Percentiles rank a stretch among this genome's conserved stretches.
These are phyloP conservation scores for Pseudovirgaria hyperparasitica DNA, from an alignment of 2,329 filamentous ascomycete species.

Conservation along the genomic window DNA sequence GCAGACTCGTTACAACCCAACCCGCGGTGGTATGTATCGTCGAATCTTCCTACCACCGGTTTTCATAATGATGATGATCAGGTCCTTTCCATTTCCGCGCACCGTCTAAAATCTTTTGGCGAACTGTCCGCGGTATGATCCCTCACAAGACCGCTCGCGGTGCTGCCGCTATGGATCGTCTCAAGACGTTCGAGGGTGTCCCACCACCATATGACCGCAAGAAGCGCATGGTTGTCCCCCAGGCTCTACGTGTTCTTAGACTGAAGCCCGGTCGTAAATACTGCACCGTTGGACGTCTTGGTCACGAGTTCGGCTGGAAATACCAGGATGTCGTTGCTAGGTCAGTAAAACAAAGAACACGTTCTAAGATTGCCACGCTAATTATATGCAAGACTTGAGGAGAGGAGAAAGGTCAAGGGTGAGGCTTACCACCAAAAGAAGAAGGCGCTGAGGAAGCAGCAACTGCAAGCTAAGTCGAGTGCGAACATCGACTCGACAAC, in stretches of 20 bases:
- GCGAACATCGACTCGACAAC: slow-evolving; percentile 78
- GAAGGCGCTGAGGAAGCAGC: slow-evolving; percentile 87
- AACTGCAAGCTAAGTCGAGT: slow-evolving; percentile 86
- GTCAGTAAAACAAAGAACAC: slow-evolving; percentile 46
- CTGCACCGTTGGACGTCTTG: slow-evolving; percentile 96
- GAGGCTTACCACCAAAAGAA: slow-evolving; percentile 99
- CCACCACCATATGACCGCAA: slow-evolving; percentile 98
- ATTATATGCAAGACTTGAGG: slow-evolving; percentile 64
- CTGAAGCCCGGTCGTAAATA: slow-evolving; percentile 99
- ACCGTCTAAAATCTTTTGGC: slow-evolving; percentile 99
- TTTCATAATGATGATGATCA: slow-evolving; percentile 28
- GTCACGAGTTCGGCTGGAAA: slow-evolving; percentile 99
- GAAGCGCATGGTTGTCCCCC: slow-evolving; percentile 99
- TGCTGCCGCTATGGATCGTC: slow-evolving; percentile 89
- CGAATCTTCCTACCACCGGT: not conserved
- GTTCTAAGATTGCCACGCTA: not conserved
- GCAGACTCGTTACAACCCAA: slow-evolving; percentile 99
- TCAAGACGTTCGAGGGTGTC: slow-evolving; percentile 99
- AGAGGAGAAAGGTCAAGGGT: slow-evolving; percentile 99
- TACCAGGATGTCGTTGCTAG: slow-evolving; percentile 98
- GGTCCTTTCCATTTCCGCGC: slow-evolving; percentile 99
- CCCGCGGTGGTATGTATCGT: slow-evolving; percentile 68
- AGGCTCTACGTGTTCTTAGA: slow-evolving; percentile 90
- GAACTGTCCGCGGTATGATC: slow-evolving; percentile 99
- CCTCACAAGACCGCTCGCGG: slow-evolving; percentile 99